These are phyloP conservation scores for Triadica sebifera DNA, from an alignment of 345 rosid genomes.

Conservation along the genomic window DNA sequence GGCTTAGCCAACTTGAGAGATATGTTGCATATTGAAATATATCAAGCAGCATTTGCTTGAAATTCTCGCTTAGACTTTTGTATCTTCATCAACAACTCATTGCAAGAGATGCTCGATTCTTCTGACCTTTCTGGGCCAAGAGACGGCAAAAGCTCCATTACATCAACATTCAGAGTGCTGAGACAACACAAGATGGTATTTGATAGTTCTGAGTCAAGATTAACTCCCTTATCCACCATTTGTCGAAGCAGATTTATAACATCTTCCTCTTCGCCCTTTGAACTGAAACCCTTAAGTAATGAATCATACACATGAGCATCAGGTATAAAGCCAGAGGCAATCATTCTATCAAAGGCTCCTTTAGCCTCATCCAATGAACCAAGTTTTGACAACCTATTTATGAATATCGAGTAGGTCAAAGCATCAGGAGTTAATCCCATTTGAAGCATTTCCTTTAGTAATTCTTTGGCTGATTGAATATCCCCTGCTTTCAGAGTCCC, in stretches of 20 bases:
- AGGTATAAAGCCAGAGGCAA: slow-evolving; percentile 52
- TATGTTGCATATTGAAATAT: not conserved
- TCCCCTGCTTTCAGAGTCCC: slow-evolving; percentile 57
- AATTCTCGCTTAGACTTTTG: slow-evolving; percentile 17
- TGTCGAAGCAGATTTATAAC: slow-evolving; percentile 42
- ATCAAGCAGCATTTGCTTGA: slow-evolving; percentile 17
- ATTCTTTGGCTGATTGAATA: slow-evolving; percentile 44
- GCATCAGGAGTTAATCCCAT: slow-evolving; percentile 53
- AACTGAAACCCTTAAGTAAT: slow-evolving; percentile 49
- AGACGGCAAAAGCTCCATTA: slow-evolving; percentile 39
- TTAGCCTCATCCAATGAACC: slow-evolving; percentile 57
- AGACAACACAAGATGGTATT: slow-evolving; percentile 54
- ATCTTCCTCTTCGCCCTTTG: slow-evolving; percentile 47
- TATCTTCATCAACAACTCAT: slow-evolving; percentile 32
- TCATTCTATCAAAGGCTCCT: slow-evolving; percentile 49
- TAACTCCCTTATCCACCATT: slow-evolving; percentile 48
- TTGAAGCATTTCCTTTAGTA: slow-evolving; percentile 46
- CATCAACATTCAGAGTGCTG: slow-evolving; percentile 34
- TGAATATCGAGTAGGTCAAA: slow-evolving; percentile 50
- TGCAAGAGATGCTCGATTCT: slow-evolving; percentile 28
- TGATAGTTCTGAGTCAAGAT: slow-evolving; percentile 44
- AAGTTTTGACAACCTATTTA: slow-evolving; percentile 54
- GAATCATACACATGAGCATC: slow-evolving; percentile 47
- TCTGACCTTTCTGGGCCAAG: slow-evolving; percentile 32
- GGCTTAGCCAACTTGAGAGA: not conserved